Conservation (phyloP, 306 rosid species). For the Spatholobus suberectus region DNA sequence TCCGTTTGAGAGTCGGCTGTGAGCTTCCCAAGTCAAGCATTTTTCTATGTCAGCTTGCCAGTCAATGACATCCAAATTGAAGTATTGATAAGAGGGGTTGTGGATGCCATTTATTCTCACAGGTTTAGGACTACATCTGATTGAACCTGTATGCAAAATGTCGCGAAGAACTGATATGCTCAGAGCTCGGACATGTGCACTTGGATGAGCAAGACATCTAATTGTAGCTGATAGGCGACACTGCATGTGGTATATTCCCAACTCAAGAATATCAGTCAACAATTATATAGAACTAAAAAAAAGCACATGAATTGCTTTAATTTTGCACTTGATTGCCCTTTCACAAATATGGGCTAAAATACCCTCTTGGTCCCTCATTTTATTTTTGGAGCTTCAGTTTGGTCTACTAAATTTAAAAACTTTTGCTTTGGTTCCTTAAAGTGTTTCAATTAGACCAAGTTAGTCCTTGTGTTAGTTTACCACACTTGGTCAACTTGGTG, state of each 20-base stretch:
- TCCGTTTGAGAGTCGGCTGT: conserved; percentile 70
- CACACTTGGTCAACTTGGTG: background rate
- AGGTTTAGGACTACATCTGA: conserved; percentile 57
- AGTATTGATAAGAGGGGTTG: conserved; percentile 59
- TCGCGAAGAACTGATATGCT: conserved; percentile 95
- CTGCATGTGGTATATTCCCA: conserved; percentile 56
- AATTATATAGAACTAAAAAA: background rate
- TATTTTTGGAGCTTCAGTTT: background rate
- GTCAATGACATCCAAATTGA: conserved; percentile 63
- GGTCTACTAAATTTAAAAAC: background rate
- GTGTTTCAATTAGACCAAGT: too few species aligned
- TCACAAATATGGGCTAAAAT: background rate
- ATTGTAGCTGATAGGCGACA: conserved; percentile 86
- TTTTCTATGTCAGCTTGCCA: conserved; percentile 88
- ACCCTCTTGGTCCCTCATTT: background rate
- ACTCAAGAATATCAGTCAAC: conserved; percentile 33
- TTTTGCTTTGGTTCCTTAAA: too few species aligned
- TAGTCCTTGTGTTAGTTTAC: too few species aligned
- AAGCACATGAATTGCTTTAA: background rate
- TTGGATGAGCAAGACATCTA: conserved; percentile 89
- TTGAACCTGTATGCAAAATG: conserved; percentile 67
- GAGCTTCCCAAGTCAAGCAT: conserved; percentile 94
- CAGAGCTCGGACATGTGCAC: conserved; percentile 87
- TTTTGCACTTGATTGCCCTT: background rate
- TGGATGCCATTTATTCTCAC: conserved; percentile 53